A percentile compares a stretch with the other conserved stretches of the same genome.
Conservation (phyloP, 441 rosid species). For the Pelargonium cotyledonis region DNA sequence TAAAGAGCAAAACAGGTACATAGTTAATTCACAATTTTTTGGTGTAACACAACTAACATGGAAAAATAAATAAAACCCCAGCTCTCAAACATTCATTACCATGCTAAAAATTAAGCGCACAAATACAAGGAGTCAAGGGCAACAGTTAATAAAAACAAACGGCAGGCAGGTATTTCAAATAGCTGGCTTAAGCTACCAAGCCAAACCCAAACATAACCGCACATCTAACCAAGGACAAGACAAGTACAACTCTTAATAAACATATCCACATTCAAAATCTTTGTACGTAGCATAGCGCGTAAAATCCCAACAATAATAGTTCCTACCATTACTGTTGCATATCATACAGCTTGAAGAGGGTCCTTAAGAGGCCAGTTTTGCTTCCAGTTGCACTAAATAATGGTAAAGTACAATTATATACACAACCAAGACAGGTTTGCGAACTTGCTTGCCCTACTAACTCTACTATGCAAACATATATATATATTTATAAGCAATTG, state of each 20-base stretch:
- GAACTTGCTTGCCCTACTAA: not conserved
- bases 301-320: not conserved
- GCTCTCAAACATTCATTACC: not conserved
- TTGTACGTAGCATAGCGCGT: not conserved
- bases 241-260: not conserved
- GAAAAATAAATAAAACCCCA: not conserved
- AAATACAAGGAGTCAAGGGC: not conserved
- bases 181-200: not conserved
- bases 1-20: not conserved
- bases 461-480: not conserved
- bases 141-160: not conserved
- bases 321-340: not conserved
- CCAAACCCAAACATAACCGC: not conserved
- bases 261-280: not conserved
- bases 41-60: not conserved
- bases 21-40: not conserved
- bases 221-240: constrained; percentile 4
- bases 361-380: not conserved
- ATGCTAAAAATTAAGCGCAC: not conserved
- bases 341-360: no score
- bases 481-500: not conserved
- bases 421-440: not conserved
- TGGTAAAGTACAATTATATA: not conserved
- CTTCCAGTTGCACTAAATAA: not conserved
- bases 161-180: not conserved